Percentiles rank a stretch among this genome's conserved stretches.
Evolutionary conservation across 2,329 filamentous ascomycete species (phyloP).

Genomic region (Neonectria coccinea): DNA sequence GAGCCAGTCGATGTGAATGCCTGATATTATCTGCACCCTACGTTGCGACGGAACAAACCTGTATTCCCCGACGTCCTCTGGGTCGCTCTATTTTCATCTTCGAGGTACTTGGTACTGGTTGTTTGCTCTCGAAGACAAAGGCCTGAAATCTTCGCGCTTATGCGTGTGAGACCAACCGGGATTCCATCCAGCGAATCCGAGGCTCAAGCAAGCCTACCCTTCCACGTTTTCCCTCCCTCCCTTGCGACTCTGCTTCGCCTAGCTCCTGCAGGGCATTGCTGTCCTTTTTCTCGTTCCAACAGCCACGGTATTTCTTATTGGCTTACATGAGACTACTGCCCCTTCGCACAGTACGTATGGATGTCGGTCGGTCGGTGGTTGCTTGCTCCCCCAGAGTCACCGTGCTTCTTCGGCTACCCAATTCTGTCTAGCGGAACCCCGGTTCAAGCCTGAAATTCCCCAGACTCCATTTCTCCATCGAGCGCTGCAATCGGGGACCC

Average conservation of each 20-base stretch:
- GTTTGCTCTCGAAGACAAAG: constrained; percentile 15
- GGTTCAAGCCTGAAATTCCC: constrained; percentile 32
- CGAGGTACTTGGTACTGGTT: constrained; percentile 10
- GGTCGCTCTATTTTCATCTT: background rate
- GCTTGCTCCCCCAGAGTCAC: constrained; percentile 36
- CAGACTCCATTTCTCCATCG: constrained; percentile 32
- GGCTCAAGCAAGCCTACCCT: constrained; percentile 30
- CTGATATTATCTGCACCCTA: constrained; percentile 26
- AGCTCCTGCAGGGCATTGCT: constrained; percentile 40
- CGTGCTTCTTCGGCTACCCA: constrained; percentile 42
- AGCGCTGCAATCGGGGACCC: constrained; percentile 37
- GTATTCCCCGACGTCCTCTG: constrained; percentile 8
- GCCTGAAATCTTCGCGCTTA: constrained; percentile 19
- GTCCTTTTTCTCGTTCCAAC: constrained; percentile 27
- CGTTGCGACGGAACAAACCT: constrained; percentile 5
- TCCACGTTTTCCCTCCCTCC: constrained; percentile 46
- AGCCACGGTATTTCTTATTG: constrained; percentile 32
- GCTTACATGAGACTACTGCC: constrained; percentile 18
- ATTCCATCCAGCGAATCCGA: constrained; percentile 27
- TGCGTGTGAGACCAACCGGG: constrained; percentile 28
- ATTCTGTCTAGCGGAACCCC: constrained; percentile 43
- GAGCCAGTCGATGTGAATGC: constrained; percentile 4
- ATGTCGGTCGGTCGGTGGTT: constrained; percentile 20
- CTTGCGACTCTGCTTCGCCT: constrained; percentile 31
- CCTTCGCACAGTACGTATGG: constrained; percentile 38